Percentiles rank a stretch among this genome's conserved stretches.
Conservation (phyloP, 257 asterid species). For the Mitragyna speciosa region DNA sequence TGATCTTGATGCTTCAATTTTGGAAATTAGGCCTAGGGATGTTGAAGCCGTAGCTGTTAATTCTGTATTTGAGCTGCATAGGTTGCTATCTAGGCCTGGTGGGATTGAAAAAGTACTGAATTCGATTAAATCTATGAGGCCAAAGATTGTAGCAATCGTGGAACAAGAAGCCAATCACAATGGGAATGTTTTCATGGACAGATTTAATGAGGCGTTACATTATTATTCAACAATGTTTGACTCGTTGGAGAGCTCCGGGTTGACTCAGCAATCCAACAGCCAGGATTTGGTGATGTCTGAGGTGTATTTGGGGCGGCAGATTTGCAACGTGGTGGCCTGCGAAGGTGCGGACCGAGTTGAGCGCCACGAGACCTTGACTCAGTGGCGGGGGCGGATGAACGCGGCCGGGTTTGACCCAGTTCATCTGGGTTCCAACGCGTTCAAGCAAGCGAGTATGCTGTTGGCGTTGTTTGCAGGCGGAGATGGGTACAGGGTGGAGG, state of each 20-base stretch:
- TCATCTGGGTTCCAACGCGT: slow-evolving; percentile 80
- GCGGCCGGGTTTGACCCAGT: slow-evolving; percentile 67
- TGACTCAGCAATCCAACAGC: slow-evolving; percentile 38
- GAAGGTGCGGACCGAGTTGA: slow-evolving; percentile 78
- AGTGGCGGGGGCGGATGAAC: slow-evolving; percentile 68
- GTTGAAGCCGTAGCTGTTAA: slow-evolving; percentile 75
- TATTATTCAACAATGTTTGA: slow-evolving; percentile 90
- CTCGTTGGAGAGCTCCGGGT: slow-evolving; percentile 71
- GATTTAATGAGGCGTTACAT: slow-evolving; percentile 83
- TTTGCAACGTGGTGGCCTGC: slow-evolving; percentile 85
- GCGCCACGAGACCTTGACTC: slow-evolving; percentile 72
- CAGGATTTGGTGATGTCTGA: slow-evolving; percentile 77
- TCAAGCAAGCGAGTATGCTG: slow-evolving; percentile 81
- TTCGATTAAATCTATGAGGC: slow-evolving; percentile 51
- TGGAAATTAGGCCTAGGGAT: slow-evolving; percentile 43
- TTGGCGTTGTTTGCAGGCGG: slow-evolving; percentile 75
- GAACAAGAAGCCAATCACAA: slow-evolving; percentile 89
- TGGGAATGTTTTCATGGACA: slow-evolving; percentile 53
- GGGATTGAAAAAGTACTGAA: slow-evolving; percentile 56
- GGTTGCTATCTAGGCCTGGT: slow-evolving; percentile 49
- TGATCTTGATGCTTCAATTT: slow-evolving; percentile 56
- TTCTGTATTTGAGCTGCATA: slow-evolving; percentile 78
- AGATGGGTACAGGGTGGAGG: slow-evolving; percentile 80
- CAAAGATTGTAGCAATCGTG: slow-evolving; percentile 67
- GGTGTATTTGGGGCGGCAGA: slow-evolving; percentile 73